Evolutionary conservation across 768 basidiomycete genomes (phyloP).

Genomic region (Xerocomellus intermedius): DNA sequence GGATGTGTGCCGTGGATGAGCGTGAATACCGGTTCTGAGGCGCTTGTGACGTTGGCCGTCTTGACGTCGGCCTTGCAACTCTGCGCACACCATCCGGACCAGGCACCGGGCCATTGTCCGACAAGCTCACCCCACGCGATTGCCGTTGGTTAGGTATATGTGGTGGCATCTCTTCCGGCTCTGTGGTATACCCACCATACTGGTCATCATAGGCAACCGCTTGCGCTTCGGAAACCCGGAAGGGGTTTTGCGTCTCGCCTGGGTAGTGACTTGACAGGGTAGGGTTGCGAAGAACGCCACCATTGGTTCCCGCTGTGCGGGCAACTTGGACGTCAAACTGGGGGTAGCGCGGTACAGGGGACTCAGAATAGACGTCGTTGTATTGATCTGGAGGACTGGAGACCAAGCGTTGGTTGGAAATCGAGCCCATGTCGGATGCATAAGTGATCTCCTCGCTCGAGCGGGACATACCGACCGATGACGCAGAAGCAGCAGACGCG

Average conservation of each 20-base stretch:
- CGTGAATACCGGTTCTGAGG: constrained; percentile 74
- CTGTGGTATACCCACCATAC: constrained; percentile 31
- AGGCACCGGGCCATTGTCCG: constrained; percentile 82
- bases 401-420: constrained; percentile 46
- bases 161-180: constrained; percentile 37
- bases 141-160: constrained; percentile 16
- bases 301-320: constrained; percentile 37
- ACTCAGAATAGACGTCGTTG: constrained; percentile 23
- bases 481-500: constrained; percentile 41
- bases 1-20: constrained; percentile 44
- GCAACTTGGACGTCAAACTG: constrained; percentile 43
- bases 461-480: constrained; percentile 44
- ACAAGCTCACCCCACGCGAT: constrained; percentile 70
- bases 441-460: constrained; percentile 42
- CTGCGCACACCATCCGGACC: constrained; percentile 75
- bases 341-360: constrained; percentile 19
- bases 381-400: constrained; percentile 36
- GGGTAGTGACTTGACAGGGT: constrained; percentile 40
- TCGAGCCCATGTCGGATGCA: constrained; percentile 34
- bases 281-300: constrained; percentile 40
- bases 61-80: constrained; percentile 58
- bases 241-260: constrained; percentile 55
- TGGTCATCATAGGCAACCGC: constrained; percentile 40
- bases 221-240: constrained; percentile 48
- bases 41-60: constrained; percentile 60